phyloP scores from a whole-genome alignment of 257 asterid genomes.

The Solanum pinnatisectum region DNA sequence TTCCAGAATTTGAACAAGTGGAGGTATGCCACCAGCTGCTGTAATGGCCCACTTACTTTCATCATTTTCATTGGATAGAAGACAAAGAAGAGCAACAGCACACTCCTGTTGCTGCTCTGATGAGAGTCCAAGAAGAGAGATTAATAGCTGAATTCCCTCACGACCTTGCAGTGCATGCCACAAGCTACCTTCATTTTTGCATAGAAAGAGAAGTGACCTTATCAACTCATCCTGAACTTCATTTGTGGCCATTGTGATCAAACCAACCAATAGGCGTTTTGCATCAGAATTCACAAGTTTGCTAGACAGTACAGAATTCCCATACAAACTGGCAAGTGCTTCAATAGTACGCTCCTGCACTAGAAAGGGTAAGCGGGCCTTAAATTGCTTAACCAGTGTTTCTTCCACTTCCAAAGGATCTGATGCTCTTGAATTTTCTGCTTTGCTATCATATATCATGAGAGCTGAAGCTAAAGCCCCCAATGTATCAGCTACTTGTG shows the following conservation, averaged over 20 bases:
- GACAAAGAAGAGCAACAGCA: conserved; percentile 93
- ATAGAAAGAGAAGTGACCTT: conserved; percentile 71
- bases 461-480: conserved; percentile 99
- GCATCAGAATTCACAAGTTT: conserved; percentile 88
- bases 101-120: conserved; percentile 99
- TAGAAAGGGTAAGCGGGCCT: conserved; percentile 50
- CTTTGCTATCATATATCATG: conserved; percentile 87
- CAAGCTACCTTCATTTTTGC: conserved; percentile 79
- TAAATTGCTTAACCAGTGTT: conserved; percentile 72
- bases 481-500: conserved; percentile 92
- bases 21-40: conserved; percentile 99
- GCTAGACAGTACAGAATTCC: conserved; percentile 61
- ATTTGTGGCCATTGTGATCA: conserved; percentile 87
- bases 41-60: conserved; percentile 99
- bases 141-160: conserved; percentile 93
- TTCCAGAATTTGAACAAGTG: conserved; percentile 94
- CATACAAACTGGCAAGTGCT: conserved; percentile 98
- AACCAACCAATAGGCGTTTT: conserved; percentile 80
- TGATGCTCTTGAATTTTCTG: conserved; percentile 75
- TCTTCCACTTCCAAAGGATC: conserved; percentile 85
- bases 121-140: conserved; percentile 95
- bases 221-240: conserved; percentile 93
- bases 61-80: conserved; percentile 81
- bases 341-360: conserved; percentile 96
- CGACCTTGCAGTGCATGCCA: conserved; percentile 99